Conservation (phyloP, 1,284 basidiomycete species). For the Caloboletus firmus region DNA sequence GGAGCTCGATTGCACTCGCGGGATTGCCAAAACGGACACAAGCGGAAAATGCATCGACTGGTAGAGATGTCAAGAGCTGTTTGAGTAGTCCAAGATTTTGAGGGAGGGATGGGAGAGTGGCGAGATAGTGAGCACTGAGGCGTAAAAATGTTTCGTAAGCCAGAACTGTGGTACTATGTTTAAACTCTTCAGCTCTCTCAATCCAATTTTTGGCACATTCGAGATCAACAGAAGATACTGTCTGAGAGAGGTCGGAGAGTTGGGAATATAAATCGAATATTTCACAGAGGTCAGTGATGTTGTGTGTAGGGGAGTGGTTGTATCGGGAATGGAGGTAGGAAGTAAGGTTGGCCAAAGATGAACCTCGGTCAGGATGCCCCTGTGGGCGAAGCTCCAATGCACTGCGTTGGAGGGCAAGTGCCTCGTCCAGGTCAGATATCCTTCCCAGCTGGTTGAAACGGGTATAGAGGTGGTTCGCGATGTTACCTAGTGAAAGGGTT, state of each 20-base stretch:
- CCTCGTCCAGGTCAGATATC: too few relatives aligned
- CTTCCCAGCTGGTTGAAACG: too few relatives aligned
- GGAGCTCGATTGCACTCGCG: neutral
- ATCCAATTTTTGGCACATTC: too few relatives aligned
- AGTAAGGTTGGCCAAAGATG: too few relatives aligned
- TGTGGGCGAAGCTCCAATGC: too few relatives aligned
- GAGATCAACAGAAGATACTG: too few relatives aligned
- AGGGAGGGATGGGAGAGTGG: neutral
- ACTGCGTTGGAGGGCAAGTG: too few relatives aligned
- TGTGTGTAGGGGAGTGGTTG: neutral
- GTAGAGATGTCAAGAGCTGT: neutral
- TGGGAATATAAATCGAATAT: neutral
- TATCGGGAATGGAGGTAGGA: neutral
- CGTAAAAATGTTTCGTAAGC: neutral
- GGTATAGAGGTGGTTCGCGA: too few relatives aligned
- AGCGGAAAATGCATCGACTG: neutral
- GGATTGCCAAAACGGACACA: neutral
- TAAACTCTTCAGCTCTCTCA: neutral
- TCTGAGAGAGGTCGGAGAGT: too few relatives aligned
- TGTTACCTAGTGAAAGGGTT: too few relatives aligned
- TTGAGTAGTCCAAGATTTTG: neutral
- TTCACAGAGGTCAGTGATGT: neutral
- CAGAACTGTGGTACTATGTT: neutral
- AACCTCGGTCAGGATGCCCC: too few relatives aligned
- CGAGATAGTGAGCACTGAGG: neutral